Base-by-base conservation (phyloP, 139 green algal species). In the Pleodorina starrii region DNA sequence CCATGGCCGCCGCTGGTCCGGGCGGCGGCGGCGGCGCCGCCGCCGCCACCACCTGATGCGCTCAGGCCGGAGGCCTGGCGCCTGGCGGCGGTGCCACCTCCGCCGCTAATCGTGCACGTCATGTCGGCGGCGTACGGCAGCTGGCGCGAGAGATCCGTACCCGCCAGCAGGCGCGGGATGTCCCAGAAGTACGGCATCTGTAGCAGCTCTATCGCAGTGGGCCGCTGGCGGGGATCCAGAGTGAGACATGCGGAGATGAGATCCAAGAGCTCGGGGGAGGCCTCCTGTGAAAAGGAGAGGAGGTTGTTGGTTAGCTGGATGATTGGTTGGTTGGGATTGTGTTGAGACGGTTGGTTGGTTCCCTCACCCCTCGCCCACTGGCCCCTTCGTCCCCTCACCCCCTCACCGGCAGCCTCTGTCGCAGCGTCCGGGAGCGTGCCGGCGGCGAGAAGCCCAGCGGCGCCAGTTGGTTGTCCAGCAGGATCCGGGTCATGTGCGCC, bases 401-500 rank as follows among this genome's bases (percentile, higher is more conserved):
- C 1, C 72, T 51, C 76, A 84, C 76, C 76, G 76, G 76, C 76
- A 84, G 76, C 32, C 76, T 51, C 50, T 84, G 76, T 35, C 19
- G 36, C 38, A 86, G 57, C 21, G 19, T 86, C 32, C 54, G 25
- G 23, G 36, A 27, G 25, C 57, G 38, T 0, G 79, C n/a, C 3
- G 73, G 54, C 25, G 38, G 79, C 57, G 36, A 23, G 44, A 19
- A 11, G 21, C 54, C 38, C 16, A 54, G 38, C 11, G 38, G 11
- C 35, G 76, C 48, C 48, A 88, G 82, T 1, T 35, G 40, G 2
- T 4, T 25, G 69, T 88, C 88, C 25, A 72, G 35, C 19, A 71
- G 25, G 50, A 94, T 85, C 12, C 82, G 84, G 7, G 74, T 59
- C 73, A 81, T 85, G 42, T 95, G 92, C 23, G 54, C 16, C 21